Evolutionary conservation across 441 rosid species (phyloP), one percentile per base, ranked within the genome.

Genomic region (Gossypium laxum): DNA sequence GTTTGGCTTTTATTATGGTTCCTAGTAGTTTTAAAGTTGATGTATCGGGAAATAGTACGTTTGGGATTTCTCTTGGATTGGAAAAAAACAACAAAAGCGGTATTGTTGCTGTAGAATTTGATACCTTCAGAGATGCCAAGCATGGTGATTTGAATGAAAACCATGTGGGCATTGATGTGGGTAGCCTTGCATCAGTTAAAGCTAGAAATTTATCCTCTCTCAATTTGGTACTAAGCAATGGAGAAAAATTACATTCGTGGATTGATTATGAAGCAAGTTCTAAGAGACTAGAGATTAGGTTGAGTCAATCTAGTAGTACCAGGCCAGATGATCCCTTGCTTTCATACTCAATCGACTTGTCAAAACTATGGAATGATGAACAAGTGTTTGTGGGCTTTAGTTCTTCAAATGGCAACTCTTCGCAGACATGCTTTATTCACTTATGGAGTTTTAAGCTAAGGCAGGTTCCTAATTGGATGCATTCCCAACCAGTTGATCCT

Each of bases 371-470:
- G 87, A 77, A 78, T 52, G 81, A 74, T 32, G 76, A 75, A 55
- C 85, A 74, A 43, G 77, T 85, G 72, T 78, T 86, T 74, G 67
- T 88, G 26, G 92, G 92, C 22, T 60, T 93, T 61, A 86, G 87
- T 72, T 88, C 93, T 3, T 85, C 85, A 7, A 87, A 75, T 11
- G 77, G 87, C 57, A 84, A 74, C 65, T 74, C 88, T 2, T 59
- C 87, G 2, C 87, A 83, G 75, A 57, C 77, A 8, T 84, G 87
- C 80, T 76, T 45, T 69, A 77, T 91, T 43, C 76, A 82, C 64
- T 87, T 90, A 1, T 93, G 98, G 97, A 88, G 86, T 74, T 82
- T 89, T 38, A 78, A 80, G 76, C 64, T 78, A 8, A 77, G 92
- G 72, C 74, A 7, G 1, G 6, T 79, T 67, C 82, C 88, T 0